Base-by-base conservation (phyloP, 768 basidiomycete species). In the Omphalotus guepiniiformis region DNA sequence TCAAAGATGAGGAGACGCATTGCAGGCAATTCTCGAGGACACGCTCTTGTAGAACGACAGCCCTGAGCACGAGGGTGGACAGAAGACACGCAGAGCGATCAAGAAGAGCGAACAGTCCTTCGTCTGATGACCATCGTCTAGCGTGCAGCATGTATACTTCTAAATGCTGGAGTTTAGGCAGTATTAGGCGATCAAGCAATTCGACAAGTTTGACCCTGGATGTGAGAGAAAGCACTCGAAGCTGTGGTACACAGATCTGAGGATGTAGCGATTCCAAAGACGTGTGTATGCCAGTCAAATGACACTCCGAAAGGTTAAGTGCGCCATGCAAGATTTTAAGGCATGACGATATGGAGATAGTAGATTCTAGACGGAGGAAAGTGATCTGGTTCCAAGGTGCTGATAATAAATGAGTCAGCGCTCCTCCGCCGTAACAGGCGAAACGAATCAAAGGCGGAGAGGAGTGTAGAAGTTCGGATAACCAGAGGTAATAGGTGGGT, bases 41-140 rank as follows among this genome's bases (percentile, higher is more conserved):
- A 22, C 0, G 32, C 5, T 21, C 32, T 34, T 21, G 9, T 21
- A 13, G 29, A 15, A 13, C 7, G 11, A 44, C 11, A 13, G 16
- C 13, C 12, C 11, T 34, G 42, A 13, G 30, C 21, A 30, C 22
- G 16, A 9, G 19, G 12, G 32, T 16, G 26, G 15, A 16, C 9
- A 30, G 8, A 13, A 42, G 19, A 12, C 19, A 42, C 15, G 30
- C 42, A 4, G 42, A 44, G 23, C 42, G 42, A n/a, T 30, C 13
- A 44, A 21, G 19, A 44, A 44, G 13, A 32, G 42, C 15, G 35
- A 22, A 18, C 32, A 44, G 12, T 30, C 42, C n/a, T 44, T 34
- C 18, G 30, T 34, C 30, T 44, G 42, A 35, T 44, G 42, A n/a
- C 42, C 42, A 44, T 34, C 35, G 42, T 21, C 42, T 18, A 32